phyloP scores from a whole-genome alignment of 768 basidiomycete genomes.

The Coprinopsis cinerea region DNA sequence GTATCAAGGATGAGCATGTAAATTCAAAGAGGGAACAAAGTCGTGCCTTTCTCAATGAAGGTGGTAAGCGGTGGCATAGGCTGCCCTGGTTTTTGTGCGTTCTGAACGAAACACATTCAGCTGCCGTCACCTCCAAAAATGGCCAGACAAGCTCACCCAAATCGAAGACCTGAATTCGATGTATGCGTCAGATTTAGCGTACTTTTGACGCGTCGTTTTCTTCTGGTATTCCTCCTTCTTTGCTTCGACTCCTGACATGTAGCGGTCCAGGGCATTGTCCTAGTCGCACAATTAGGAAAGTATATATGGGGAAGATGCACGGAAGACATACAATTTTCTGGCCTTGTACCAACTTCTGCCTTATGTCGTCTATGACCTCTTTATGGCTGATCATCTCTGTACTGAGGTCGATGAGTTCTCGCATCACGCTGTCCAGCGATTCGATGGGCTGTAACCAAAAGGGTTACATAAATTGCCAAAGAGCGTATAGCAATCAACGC shows the following conservation, averaged over 20 bases:
- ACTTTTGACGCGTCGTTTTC: constrained; percentile 76
- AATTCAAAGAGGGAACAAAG: background rate
- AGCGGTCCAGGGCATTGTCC: constrained; percentile 47
- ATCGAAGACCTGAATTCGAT: constrained; percentile 55
- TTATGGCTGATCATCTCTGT: constrained; percentile 56
- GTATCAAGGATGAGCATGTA: constrained; percentile 6
- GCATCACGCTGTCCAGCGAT: constrained; percentile 64
- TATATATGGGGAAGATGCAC: background rate
- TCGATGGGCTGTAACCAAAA: constrained; percentile 39
- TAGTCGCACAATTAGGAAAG: constrained; percentile 19
- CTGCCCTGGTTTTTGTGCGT: constrained; percentile 55
- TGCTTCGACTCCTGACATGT: constrained; percentile 39
- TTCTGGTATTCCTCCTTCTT: constrained; percentile 41
- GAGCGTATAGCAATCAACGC: constrained; percentile 11
- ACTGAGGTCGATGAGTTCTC: constrained; percentile 59
- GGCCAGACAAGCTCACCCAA: constrained; percentile 43
- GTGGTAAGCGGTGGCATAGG: constrained; percentile 76
- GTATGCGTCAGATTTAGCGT: constrained; percentile 58
- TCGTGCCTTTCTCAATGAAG: constrained; percentile 61
- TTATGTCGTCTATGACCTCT: constrained; percentile 44
- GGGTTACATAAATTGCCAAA: constrained; percentile 3
- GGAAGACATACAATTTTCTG: constrained; percentile 51
- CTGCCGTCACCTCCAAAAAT: background rate
- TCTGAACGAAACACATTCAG: constrained; percentile 32
- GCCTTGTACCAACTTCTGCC: constrained; percentile 49